Evolutionary conservation across 352 stramenopile species (phyloP).

Genomic region (Elongisporangium undulatum): DNA sequence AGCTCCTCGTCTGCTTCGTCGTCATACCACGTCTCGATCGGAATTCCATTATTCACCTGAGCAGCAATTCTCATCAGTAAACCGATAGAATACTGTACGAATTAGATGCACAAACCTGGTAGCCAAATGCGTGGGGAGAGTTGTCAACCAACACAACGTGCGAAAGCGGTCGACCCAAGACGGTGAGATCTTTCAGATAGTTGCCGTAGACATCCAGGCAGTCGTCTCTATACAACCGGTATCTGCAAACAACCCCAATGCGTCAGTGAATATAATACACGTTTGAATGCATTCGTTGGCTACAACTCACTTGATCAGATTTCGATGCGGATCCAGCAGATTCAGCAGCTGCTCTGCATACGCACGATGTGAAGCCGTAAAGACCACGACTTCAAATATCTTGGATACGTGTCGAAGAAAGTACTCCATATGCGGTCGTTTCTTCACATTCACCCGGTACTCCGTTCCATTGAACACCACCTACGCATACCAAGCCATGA

Average conservation of each 20-base stretch:
- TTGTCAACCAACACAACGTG: conserved; percentile 97
- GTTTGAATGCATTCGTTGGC: not conserved
- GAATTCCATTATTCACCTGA: conserved; percentile 95
- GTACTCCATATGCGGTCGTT: conserved; percentile 93
- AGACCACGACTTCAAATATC: conserved; percentile 99
- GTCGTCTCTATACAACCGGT: conserved; percentile 94
- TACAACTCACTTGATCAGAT: conserved; percentile 79
- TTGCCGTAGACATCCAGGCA: conserved; percentile 97
- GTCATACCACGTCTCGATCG: conserved; percentile 98
- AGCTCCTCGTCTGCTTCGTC: conserved; percentile 96
- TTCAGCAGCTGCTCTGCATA: conserved; percentile 98
- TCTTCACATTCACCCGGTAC: conserved; percentile 96
- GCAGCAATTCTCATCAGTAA: not conserved
- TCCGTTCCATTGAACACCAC: conserved; percentile 94
- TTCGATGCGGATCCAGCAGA: conserved; percentile 92
- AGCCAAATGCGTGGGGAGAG: conserved; percentile 97
- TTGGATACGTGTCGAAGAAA: conserved; percentile 92
- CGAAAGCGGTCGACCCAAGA: conserved; percentile 91
- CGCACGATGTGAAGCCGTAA: conserved; percentile 94
- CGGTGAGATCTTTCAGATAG: conserved; percentile 98
- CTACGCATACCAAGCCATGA: conserved; percentile 13
- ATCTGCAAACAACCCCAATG: conserved; percentile 45
- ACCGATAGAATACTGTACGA: not conserved
- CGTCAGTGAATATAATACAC: not conserved
- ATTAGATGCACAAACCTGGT: conserved; percentile 72